These are phyloP conservation scores for Talaromyces sp. DNA, from an alignment of 2,329 filamentous ascomycete genomes.

Conservation along the genomic window DNA sequence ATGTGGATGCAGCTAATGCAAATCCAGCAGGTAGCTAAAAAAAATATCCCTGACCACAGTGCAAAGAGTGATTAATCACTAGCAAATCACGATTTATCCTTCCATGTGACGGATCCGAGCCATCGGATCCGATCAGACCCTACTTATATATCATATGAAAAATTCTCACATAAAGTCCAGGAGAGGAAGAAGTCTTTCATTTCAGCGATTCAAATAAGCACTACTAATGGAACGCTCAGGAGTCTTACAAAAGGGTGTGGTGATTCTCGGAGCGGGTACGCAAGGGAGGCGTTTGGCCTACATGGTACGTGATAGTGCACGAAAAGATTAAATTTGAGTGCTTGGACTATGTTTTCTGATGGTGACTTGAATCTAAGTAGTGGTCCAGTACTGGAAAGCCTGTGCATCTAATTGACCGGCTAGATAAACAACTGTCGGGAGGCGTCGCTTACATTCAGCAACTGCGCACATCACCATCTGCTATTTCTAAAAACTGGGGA, in stretches of 20 bases:
- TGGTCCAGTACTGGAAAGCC: slow-evolving; percentile 34
- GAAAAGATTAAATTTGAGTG: not conserved
- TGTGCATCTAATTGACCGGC: slow-evolving; percentile 32
- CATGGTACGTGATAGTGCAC: slow-evolving; percentile 28
- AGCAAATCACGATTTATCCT: not conserved
- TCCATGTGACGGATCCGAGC: not conserved
- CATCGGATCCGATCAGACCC: not conserved
- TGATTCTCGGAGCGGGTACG: slow-evolving; percentile 32
- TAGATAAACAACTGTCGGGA: slow-evolving; percentile 28
- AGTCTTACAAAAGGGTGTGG: slow-evolving; percentile 7
- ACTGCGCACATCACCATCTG: slow-evolving; percentile 21
- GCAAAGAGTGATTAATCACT: not conserved
- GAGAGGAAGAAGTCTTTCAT: not conserved
- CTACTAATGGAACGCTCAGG: not conserved
- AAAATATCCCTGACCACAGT: not conserved
- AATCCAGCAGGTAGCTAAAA: not conserved
- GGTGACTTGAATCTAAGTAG: slow-evolving; percentile 19
- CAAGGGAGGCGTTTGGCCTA: slow-evolving; percentile 37
- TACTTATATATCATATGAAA: not conserved
- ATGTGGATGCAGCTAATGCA: not conserved
- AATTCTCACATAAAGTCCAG: not conserved
- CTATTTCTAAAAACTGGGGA: slow-evolving; percentile 23
- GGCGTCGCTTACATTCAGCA: slow-evolving; percentile 29
- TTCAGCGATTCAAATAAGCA: not conserved
- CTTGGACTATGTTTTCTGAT: not conserved